These are phyloP conservation scores for Coprinopsis sp. DNA, from an alignment of 768 basidiomycete species.

Conservation along the genomic window DNA sequence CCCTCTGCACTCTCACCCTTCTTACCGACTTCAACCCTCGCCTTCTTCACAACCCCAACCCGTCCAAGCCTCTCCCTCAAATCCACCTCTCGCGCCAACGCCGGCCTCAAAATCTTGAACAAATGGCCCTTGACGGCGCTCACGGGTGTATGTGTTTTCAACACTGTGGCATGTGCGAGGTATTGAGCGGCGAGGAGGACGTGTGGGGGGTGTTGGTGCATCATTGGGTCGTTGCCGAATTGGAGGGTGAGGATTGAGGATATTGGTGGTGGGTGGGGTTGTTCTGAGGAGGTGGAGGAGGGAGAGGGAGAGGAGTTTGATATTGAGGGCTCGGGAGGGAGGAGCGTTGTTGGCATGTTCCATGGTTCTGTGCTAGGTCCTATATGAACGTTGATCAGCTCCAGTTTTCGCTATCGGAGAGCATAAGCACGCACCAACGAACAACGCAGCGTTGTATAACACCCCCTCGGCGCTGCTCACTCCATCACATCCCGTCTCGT, in stretches of 20 bases:
- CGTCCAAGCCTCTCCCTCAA: slow-evolving; percentile 68
- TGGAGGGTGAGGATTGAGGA: not conserved
- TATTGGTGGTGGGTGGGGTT: too few species aligned
- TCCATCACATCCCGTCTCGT: slow-evolving; percentile 82
- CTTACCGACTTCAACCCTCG: slow-evolving; percentile 11
- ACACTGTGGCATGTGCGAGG: slow-evolving; percentile 66
- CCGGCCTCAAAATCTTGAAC: slow-evolving; percentile 87
- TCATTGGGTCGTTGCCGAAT: slow-evolving; percentile 3
- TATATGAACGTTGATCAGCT: too few species aligned
- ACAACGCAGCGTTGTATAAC: slow-evolving; percentile 87
- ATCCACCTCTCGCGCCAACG: slow-evolving; percentile 60
- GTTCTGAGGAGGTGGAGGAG: not conserved
- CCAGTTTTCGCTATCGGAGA: too few species aligned
- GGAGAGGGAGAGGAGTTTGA: not conserved
- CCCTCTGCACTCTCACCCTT: not conserved
- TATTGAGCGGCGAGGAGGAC: slow-evolving; percentile 72
- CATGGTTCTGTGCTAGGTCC: too few species aligned
- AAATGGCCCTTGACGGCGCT: slow-evolving; percentile 89
- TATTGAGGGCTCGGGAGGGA: slow-evolving; percentile 15
- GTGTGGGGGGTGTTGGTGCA: slow-evolving; percentile 9
- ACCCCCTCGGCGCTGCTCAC: slow-evolving; percentile 96
- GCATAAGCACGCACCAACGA: slow-evolving; percentile 27
- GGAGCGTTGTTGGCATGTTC: too few species aligned
- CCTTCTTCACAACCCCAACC: slow-evolving; percentile 24
- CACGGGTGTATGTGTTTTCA: slow-evolving; percentile 64